Conservation (phyloP, 768 basidiomycete genomes). For the Lactarius hengduanensis region DNA sequence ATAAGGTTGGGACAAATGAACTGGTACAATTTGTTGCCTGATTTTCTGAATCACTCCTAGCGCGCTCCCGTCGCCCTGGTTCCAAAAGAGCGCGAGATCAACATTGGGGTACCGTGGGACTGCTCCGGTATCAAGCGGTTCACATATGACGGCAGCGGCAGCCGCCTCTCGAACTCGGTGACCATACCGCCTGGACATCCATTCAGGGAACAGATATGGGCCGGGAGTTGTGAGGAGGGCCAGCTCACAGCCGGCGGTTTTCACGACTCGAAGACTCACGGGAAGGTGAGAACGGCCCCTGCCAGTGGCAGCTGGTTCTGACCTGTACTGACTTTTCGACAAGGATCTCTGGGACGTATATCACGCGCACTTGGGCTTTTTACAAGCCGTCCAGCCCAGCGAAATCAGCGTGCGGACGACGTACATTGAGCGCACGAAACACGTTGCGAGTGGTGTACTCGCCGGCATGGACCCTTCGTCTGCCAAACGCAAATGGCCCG, state of each 20-base stretch:
- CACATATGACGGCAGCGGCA: slow-evolving; percentile 38
- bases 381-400: slow-evolving; percentile 32
- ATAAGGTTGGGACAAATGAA: background rate
- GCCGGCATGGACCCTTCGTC: slow-evolving; percentile 44
- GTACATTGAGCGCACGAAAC: slow-evolving; percentile 44
- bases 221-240: slow-evolving; percentile 47
- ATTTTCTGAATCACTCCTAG: background rate
- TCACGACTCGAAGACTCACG: slow-evolving; percentile 43
- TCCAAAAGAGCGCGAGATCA: slow-evolving; percentile 42
- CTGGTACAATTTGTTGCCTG: background rate
- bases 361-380: slow-evolving; percentile 38
- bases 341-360: slow-evolving; percentile 50
- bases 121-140: slow-evolving; percentile 40
- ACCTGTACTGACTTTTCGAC: background rate
- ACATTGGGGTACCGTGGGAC: slow-evolving; percentile 38
- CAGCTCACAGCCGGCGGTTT: slow-evolving; percentile 46
- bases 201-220: slow-evolving; percentile 43
- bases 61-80: slow-evolving; percentile 33
- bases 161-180: slow-evolving; percentile 41
- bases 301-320: background rate
- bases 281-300: slow-evolving; percentile 34
- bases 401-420: slow-evolving; percentile 39
- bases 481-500: slow-evolving; percentile 36
- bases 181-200: slow-evolving; percentile 42
- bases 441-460: slow-evolving; percentile 46